A percentile compares a stretch with the other conserved stretches of the same genome.
Evolutionary conservation across 139 green algal species (phyloP).

Genomic region (Pleodorina starrii): DNA sequence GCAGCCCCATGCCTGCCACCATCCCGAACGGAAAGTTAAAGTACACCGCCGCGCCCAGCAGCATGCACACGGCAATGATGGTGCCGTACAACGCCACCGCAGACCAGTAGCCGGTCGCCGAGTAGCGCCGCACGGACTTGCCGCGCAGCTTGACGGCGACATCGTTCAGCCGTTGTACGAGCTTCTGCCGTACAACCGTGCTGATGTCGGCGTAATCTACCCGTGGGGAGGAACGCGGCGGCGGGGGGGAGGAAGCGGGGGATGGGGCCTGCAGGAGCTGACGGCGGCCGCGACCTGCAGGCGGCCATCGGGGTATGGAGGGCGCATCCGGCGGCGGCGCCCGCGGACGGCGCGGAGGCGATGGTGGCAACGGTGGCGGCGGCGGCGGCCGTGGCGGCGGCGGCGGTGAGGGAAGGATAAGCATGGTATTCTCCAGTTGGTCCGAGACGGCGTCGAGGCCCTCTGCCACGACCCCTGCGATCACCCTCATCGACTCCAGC

Average conservation of each 20-base stretch:
- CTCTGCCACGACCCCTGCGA: not conserved
- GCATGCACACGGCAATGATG: not conserved
- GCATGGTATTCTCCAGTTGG: slow-evolving; percentile 32
- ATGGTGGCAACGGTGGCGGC: not conserved
- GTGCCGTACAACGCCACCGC: not conserved
- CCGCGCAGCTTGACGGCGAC: not conserved
- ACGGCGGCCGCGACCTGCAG: not conserved
- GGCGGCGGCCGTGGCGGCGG: no score
- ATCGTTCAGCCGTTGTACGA: not conserved
- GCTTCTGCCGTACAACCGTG: not conserved
- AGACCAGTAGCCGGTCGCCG: not conserved
- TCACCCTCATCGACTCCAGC: not conserved
- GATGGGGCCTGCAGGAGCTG: not conserved
- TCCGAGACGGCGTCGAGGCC: slow-evolving; percentile 3
- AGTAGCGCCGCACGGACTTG: not conserved
- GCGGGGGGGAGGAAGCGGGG: no score
- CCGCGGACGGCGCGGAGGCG: no score
- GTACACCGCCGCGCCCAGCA: not conserved
- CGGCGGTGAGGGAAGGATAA: no score
- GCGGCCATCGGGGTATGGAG: no score
- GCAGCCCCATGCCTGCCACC: not conserved
- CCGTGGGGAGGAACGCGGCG: no score
- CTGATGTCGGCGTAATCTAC: not conserved
- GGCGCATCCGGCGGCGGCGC: no score
- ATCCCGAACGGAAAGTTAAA: slow-evolving; percentile 34